These are phyloP conservation scores for Arthrobotrys megalospora DNA, from an alignment of 2,329 filamentous ascomycete species.

Conservation along the genomic window DNA sequence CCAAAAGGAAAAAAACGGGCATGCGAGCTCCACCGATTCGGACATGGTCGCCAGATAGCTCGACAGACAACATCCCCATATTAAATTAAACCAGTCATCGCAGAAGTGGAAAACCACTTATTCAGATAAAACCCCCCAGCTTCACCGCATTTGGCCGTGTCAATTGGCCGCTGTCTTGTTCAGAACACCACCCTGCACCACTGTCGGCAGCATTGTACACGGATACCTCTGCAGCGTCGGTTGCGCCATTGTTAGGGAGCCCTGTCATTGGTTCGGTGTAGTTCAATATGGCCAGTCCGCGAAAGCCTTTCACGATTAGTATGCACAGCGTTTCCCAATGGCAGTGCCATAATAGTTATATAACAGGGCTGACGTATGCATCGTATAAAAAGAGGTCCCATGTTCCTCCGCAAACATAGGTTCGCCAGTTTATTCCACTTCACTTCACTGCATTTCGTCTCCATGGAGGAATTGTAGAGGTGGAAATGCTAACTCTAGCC, in stretches of 20 bases:
- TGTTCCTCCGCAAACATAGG: constrained; percentile 98
- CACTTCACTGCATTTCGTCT: constrained; percentile 24
- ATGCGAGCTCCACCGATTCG: constrained; percentile 60
- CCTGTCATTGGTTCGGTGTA: constrained; percentile 33
- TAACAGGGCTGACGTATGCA: constrained; percentile 17
- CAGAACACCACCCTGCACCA: neutral
- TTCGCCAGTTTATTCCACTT: constrained; percentile 62
- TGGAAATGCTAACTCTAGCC: constrained; percentile 29
- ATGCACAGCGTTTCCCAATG: constrained; percentile 13
- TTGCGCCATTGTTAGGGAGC: constrained; percentile 38
- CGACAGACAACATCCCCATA: constrained; percentile 1
- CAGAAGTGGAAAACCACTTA: constrained; percentile 1
- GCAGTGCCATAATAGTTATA: neutral
- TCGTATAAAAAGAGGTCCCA: constrained; percentile 77
- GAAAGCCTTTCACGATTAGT: constrained; percentile 55
- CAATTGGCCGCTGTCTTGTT: neutral
- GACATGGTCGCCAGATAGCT: constrained; percentile 39
- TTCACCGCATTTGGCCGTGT: constrained; percentile 12
- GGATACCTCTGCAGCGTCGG: constrained; percentile 23
- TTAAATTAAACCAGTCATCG: constrained; percentile 18
- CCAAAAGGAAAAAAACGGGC: constrained; percentile 25
- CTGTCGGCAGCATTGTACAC: constrained; percentile 15
- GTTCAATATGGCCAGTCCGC: constrained; percentile 22
- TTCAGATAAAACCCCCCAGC: constrained; percentile 9
- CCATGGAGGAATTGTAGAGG: constrained; percentile 2